Evolutionary conservation across 352 stramenopile species (phyloP), one percentile per base, ranked within the genome.

Genomic region (Pythium pyrilobum): DNA sequence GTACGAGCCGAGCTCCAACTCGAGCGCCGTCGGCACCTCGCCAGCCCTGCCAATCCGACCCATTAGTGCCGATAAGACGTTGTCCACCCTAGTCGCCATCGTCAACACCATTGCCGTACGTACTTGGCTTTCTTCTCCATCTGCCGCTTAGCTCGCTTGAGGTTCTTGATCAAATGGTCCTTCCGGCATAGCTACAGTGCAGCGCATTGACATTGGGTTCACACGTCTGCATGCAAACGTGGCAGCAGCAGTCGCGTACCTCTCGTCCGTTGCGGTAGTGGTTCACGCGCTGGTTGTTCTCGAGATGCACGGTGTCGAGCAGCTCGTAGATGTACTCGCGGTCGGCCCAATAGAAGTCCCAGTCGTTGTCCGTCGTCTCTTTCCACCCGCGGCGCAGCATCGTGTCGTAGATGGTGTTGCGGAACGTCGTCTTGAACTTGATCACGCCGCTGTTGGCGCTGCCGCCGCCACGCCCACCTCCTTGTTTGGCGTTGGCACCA

Each of bases 111-210:
- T n/a, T n/a, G n/a, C n/a, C n/a, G n/a, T n/a, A n/a, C 57, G 11
- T 61, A 89, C 76, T 77, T 90, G 39, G 72, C 56, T 53, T 85
- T 87, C 74, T 89, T 89, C 52, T 93, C 81, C 59, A 85, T 85
- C 62, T 84, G 75, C 29, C 82, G 72, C 51, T 87, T 91, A 31
- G 72, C 73, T 15, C 89, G 81, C 66, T 98, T 98, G 36, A 98
- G 71, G 64, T 98, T 98, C 67, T 98, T 98, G 55, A 97, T 96
- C 56, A 98, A 77, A 2, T 97, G 69, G 57, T 98, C 92, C 59
- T 98, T 98, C 7, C 92, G 72, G 48, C 88, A 97, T 13, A 98
- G 59, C 72, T 93, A 46, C 18, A 57, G 39, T 28, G 38, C 24
- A 29, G 27, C 29, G 21, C 38, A 45, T 10, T 4, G 12, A 41